Conservation (phyloP, 441 rosid genomes). For the Syzygium syzygioides region DNA sequence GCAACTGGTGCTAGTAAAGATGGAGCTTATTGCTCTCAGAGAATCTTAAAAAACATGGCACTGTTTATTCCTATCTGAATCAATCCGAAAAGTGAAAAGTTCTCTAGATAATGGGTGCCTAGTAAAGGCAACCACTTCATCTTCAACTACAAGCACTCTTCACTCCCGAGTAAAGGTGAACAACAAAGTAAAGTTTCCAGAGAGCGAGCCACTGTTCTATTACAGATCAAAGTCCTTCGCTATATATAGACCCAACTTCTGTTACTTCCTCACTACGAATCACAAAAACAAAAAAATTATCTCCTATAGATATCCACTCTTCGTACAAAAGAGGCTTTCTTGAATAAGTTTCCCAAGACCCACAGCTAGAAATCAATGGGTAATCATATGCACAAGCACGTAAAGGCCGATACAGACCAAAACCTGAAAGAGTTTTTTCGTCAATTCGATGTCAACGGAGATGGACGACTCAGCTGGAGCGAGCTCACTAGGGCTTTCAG, state of each 20-base stretch:
- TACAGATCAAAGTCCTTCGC: neutral
- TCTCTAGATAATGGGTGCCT: neutral
- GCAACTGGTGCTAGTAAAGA: no score
- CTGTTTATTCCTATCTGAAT: neutral
- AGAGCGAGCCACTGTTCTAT: neutral
- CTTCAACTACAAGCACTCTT: neutral
- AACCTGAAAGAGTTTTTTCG: conserved; percentile 4
- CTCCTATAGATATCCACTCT: neutral
- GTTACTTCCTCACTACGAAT: neutral
- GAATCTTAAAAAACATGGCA: neutral
- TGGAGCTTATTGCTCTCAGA: neutral
- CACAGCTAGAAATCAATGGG: neutral
- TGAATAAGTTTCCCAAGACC: neutral
- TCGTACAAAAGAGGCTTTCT: neutral
- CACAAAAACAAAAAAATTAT: neutral
- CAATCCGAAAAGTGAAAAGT: neutral
- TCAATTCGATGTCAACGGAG: conserved; percentile 14
- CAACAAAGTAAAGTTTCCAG: neutral
- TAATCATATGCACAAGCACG: neutral
- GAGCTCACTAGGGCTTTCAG: conserved; percentile 15
- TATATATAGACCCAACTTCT: neutral
- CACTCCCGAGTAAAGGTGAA: neutral
- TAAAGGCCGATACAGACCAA: neutral
- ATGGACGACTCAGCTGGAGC: conserved; percentile 21
- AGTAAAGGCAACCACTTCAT: neutral